These are phyloP conservation scores for Liquidambar formosana DNA, from an alignment of 164 flowering plant genomes.

Conservation along the genomic window DNA sequence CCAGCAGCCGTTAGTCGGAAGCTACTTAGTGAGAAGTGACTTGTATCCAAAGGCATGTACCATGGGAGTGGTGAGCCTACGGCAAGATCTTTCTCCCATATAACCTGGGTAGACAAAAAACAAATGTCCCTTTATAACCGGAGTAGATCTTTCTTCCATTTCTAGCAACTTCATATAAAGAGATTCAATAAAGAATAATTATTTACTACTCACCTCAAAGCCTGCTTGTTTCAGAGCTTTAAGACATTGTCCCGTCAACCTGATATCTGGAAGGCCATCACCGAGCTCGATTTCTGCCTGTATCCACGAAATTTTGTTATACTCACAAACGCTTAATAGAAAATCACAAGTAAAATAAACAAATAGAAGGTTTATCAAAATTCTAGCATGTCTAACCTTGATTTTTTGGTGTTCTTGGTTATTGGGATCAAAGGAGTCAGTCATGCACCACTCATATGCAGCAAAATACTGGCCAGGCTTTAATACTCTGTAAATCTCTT, in stretches of 20 bases:
- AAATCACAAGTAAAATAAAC: not conserved
- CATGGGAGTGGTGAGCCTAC: slow-evolving; percentile 78
- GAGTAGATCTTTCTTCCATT: not conserved
- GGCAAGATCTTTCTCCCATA: slow-evolving; percentile 96
- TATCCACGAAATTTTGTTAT: not conserved
- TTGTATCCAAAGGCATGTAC: slow-evolving; percentile 84
- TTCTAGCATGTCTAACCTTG: slow-evolving; percentile 51
- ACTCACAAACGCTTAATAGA: not conserved
- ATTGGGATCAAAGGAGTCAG: slow-evolving; percentile 77
- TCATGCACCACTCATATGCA: slow-evolving; percentile 99
- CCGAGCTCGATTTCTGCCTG: slow-evolving; percentile 96
- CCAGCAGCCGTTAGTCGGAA: slow-evolving; percentile 85
- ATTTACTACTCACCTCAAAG: slow-evolving; percentile 64
- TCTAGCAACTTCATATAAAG: not conserved
- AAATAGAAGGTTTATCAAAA: not conserved
- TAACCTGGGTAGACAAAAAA: slow-evolving; percentile 45
- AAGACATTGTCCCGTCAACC: slow-evolving; percentile 69
- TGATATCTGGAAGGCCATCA: slow-evolving; percentile 91
- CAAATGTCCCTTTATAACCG: not conserved
- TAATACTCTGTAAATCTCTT: slow-evolving; percentile 82
- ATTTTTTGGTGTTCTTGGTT: slow-evolving; percentile 80
- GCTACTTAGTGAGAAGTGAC: slow-evolving; percentile 68
- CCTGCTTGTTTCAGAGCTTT: slow-evolving; percentile 88
- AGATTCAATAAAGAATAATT: not conserved
- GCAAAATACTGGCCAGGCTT: slow-evolving; percentile 99